These are phyloP conservation scores for Sclerotinia minor DNA, from an alignment of 2,329 filamentous ascomycete genomes.

Conservation along the genomic window DNA sequence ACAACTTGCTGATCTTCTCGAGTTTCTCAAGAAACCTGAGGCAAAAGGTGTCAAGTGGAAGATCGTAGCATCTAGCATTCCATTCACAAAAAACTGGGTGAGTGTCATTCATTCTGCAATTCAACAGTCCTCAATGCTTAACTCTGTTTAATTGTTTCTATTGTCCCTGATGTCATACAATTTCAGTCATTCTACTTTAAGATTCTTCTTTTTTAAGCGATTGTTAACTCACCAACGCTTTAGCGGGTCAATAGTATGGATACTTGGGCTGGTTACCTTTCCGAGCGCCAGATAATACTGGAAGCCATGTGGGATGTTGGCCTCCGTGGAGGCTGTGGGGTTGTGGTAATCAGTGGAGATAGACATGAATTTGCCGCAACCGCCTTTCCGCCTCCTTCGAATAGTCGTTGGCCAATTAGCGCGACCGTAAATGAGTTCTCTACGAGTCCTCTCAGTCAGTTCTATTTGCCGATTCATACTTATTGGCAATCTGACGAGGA, in stretches of 20 bases:
- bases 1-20: slow-evolving; percentile 77
- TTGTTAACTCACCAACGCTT: background rate
- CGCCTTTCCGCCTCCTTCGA: slow-evolving; percentile 63
- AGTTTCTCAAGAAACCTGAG: slow-evolving; percentile 72
- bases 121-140: background rate
- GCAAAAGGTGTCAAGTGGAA: slow-evolving; percentile 87
- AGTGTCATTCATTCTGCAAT: background rate
- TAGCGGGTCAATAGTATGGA: slow-evolving; percentile 74
- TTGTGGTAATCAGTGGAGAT: slow-evolving; percentile 85
- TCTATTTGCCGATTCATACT: slow-evolving; percentile 81
- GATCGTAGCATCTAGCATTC: slow-evolving; percentile 84
- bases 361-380: slow-evolving; percentile 97
- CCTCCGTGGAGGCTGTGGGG: slow-evolving; percentile 66
- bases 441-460: slow-evolving; percentile 88
- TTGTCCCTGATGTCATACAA: background rate
- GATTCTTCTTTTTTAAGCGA: background rate
- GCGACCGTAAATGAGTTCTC: slow-evolving; percentile 86
- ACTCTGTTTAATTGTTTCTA: background rate
- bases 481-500: slow-evolving; percentile 80
- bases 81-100: slow-evolving; percentile 96
- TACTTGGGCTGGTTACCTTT: slow-evolving; percentile 91
- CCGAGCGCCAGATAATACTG: slow-evolving; percentile 75
- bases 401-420: slow-evolving; percentile 61
- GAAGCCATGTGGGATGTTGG: slow-evolving; percentile 91
- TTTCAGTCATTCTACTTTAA: background rate